Base-by-base conservation (phyloP, 441 rosid species). In the Geranium incanum region DNA sequence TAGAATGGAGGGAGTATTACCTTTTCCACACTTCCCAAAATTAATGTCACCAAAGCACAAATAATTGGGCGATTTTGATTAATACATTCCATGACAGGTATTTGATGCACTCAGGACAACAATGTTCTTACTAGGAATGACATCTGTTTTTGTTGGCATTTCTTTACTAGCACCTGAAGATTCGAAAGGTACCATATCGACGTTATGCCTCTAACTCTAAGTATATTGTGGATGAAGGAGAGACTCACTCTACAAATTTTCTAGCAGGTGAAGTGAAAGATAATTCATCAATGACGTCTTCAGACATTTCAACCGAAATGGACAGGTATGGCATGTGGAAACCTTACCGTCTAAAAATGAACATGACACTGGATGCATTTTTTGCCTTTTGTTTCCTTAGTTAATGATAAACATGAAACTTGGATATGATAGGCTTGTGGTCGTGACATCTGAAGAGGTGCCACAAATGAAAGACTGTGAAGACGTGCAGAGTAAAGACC, bases 91-190 rank as follows among this genome's bases (percentile, higher is more conserved):
- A 64, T 65, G 75, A 73, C 88, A 94, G 99, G 99, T 89, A 66
- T 89, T 94, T 43, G 89, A 92, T 84, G 86, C 91, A 1, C 75
- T 90, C 68, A 88, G 97, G 86, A 92, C 92, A 33, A 92, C 96
- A 12, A 92, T 94, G 99, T 92, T 94, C 87, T 81, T 92, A 79
- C 83, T 86, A 66, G 99, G 99, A 72, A 90, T 92, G 96, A 57
- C 83, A 62, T 88, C 87, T 11, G 97, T 94, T 50, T 94, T 94
- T 80, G 70, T 88, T 62, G 97, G 99, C 80, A 92, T 94, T 73
- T 87, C 94, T 28, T 80, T 94, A 76, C 83, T 94, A 75, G 99
- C 99, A 77, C 99, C 99, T 38, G 99, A 94, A 76, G 99, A 94
- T 77, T 74, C 87, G 18, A 89, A 85, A 92, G 94, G 94, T 87